A percentile compares a stretch with the other conserved stretches of the same genome.
These are phyloP conservation scores for Boletus sp. DNA, from an alignment of 768 basidiomycete species.

Conservation along the genomic window DNA sequence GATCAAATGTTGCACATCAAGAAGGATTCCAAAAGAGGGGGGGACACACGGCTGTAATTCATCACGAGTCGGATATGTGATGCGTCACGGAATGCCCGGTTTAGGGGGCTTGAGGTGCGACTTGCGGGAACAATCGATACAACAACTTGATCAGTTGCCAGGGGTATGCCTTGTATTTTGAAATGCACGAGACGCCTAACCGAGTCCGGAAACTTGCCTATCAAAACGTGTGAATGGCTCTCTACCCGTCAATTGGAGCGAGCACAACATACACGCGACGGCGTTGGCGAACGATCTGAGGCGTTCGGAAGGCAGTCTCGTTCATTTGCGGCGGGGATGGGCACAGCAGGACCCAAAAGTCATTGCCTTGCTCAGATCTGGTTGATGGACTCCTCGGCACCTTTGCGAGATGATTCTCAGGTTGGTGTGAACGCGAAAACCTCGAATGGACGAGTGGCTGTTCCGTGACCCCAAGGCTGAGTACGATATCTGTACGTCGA, in stretches of 20 bases:
- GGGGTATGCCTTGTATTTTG: neutral
- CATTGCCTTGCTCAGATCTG: neutral
- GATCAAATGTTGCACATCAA: neutral
- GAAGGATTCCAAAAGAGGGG: too few relatives aligned
- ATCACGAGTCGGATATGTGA: neutral
- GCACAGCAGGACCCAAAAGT: neutral
- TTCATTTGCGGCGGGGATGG: neutral
- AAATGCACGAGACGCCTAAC: neutral
- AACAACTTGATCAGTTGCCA: neutral
- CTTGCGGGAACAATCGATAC: neutral
- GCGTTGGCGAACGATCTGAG: neutral
- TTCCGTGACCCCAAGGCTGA: neutral
- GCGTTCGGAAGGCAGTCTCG: neutral
- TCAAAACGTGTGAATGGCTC: constrained; percentile 1
- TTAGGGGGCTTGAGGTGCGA: neutral
- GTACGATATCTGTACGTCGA: neutral
- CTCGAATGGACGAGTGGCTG: neutral
- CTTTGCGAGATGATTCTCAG: neutral
- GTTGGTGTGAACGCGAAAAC: neutral
- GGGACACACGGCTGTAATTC: neutral
- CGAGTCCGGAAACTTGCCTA: neutral
- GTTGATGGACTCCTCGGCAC: neutral
- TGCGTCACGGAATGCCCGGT: neutral
- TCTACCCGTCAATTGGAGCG: neutral
- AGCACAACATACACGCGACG: neutral